Percentiles rank a stretch among this genome's conserved stretches.
These are phyloP conservation scores for Cercospora canescens DNA, from an alignment of 2,329 filamentous ascomycete genomes.

Conservation along the genomic window DNA sequence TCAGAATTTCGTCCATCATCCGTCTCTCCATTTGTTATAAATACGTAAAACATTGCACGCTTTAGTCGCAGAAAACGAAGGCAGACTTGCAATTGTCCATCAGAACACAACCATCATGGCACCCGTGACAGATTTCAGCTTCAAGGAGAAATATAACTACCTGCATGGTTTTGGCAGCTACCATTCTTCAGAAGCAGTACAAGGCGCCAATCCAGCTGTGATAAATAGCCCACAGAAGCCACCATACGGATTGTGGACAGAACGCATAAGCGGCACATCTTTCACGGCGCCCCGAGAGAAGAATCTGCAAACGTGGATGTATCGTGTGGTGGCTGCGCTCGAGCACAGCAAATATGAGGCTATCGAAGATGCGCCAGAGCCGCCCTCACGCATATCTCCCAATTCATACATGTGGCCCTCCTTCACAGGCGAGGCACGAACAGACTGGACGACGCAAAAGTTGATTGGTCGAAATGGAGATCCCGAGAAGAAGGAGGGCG, in stretches of 20 bases:
- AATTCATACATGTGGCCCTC: conserved; percentile 23
- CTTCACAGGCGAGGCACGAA: conserved; percentile 41
- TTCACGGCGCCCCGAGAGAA: conserved; percentile 56
- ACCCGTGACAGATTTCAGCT: conserved; percentile 61
- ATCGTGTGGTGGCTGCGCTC: conserved; percentile 47
- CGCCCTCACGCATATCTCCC: conserved; percentile 11
- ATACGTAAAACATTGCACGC: background rate
- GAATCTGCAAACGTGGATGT: conserved; percentile 59
- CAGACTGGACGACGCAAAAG: conserved; percentile 61
- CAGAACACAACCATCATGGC: conserved; percentile 22
- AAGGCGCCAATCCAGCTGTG: conserved; percentile 69
- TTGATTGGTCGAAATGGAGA: conserved; percentile 78
- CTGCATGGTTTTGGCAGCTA: conserved; percentile 75
- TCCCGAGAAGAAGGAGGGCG: conserved; percentile 70
- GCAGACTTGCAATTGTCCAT: background rate
- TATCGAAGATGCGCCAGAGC: background rate
- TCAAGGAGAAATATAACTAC: conserved; percentile 70
- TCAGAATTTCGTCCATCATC: background rate
- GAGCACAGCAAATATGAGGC: conserved; percentile 14
- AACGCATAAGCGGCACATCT: conserved; percentile 61
- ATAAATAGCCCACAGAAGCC: conserved; percentile 80
- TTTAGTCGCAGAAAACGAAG: background rate
- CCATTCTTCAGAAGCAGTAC: conserved; percentile 76
- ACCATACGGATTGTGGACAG: conserved; percentile 74
- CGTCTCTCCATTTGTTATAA: background rate